phyloP scores from a whole-genome alignment of 2,329 filamentous ascomycete species.

The Lachnellula hyalina region DNA sequence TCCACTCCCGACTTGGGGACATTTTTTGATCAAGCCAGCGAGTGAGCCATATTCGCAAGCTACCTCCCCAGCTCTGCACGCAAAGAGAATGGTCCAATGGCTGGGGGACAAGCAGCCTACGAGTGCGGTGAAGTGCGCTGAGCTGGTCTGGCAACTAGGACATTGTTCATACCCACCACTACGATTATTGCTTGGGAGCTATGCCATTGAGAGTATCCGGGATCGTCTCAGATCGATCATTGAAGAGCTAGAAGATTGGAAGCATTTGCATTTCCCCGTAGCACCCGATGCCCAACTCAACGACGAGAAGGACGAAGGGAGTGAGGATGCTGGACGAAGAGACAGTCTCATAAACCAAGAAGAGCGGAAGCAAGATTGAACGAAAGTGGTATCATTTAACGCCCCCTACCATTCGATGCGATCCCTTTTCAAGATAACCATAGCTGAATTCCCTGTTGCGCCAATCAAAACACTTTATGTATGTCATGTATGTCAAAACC shows the following conservation, averaged over 20 bases:
- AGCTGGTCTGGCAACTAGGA: constrained; percentile 89
- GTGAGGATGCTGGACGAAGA: constrained; percentile 22
- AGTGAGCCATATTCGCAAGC: constrained; percentile 74
- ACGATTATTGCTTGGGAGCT: constrained; percentile 80
- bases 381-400: constrained; percentile 21
- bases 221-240: constrained; percentile 86
- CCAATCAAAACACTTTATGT: constrained; percentile 13
- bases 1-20: constrained; percentile 76
- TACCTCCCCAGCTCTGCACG: constrained; percentile 80
- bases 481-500: neutral
- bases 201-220: constrained; percentile 91
- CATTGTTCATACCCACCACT: constrained; percentile 94
- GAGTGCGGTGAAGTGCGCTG: constrained; percentile 85
- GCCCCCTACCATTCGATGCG: neutral
- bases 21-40: constrained; percentile 84
- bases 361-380: constrained; percentile 4
- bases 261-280: constrained; percentile 67
- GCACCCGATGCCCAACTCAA: constrained; percentile 37
- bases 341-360: constrained; percentile 13
- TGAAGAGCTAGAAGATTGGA: constrained; percentile 93
- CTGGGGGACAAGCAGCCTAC: constrained; percentile 87
- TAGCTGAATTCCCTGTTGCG: constrained; percentile 1
- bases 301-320: constrained; percentile 30
- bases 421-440: neutral
- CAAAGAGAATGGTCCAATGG: constrained; percentile 90